These are phyloP conservation scores for Chenopodium album DNA, from an alignment of 148 eudicot genomes.

Conservation along the genomic window DNA sequence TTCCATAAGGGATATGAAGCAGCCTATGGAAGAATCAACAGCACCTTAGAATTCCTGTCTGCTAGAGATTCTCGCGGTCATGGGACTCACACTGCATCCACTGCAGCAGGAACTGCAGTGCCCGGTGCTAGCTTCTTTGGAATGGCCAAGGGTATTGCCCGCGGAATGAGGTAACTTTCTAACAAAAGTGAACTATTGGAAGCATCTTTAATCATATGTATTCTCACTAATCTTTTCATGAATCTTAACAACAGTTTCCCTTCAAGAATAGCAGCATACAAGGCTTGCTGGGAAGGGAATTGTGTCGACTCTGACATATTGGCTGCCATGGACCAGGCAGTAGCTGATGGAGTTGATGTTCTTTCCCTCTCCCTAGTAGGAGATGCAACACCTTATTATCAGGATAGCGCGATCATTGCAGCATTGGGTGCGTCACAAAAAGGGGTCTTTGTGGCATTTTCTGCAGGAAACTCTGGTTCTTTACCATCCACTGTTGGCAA, in stretches of 20 bases:
- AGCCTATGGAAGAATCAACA: constrained; percentile 45
- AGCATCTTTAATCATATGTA: not conserved
- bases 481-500: constrained; percentile 48
- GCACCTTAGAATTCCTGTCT: constrained; percentile 43
- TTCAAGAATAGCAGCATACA: constrained; percentile 66
- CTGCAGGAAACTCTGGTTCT: constrained; percentile 74
- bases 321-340: constrained; percentile 63
- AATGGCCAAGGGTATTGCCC: constrained; percentile 51
- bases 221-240: not conserved
- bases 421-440: constrained; percentile 50
- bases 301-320: constrained; percentile 54
- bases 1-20: constrained; percentile 64
- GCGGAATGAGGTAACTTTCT: constrained; percentile 45
- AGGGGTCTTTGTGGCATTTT: constrained; percentile 53
- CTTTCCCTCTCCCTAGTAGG: constrained; percentile 66
- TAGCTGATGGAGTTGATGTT: constrained; percentile 54
- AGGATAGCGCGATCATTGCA: constrained; percentile 47
- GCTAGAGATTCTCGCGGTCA: constrained; percentile 61
- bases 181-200: not conserved
- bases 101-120: constrained; percentile 54
- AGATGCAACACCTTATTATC: constrained; percentile 43
- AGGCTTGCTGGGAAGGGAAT: constrained; percentile 48
- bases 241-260: constrained; percentile 29
- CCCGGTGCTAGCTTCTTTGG: constrained; percentile 51
- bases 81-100: constrained; percentile 75